These are phyloP conservation scores for Pascua guehoae DNA, from an alignment of 1,284 basidiomycete species.

Conservation along the genomic window DNA sequence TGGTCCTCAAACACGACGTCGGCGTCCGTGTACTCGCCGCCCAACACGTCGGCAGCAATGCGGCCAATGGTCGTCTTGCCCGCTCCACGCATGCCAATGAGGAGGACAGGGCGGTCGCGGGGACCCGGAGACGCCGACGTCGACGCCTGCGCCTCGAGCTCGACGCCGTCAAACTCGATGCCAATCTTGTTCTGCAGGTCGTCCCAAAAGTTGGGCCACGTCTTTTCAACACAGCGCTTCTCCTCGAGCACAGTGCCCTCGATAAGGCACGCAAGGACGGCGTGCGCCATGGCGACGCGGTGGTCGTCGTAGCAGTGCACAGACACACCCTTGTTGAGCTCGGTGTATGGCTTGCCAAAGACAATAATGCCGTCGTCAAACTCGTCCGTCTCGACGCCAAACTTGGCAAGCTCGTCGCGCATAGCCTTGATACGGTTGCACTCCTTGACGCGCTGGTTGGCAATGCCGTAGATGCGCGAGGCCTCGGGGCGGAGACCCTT, in stretches of 20 bases:
- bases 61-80: constrained; percentile 89
- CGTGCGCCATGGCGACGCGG: constrained; percentile 97
- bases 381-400: constrained; percentile 88
- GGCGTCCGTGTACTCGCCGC: constrained; percentile 80
- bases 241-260: constrained; percentile 81
- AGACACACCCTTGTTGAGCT: constrained; percentile 65
- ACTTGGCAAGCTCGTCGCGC: constrained; percentile 94
- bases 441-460: constrained; percentile 98
- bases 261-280: constrained; percentile 74
- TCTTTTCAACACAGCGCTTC: constrained; percentile 98
- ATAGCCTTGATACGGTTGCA: constrained; percentile 96
- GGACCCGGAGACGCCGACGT: constrained; percentile 49
- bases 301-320: constrained; percentile 98
- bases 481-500: constrained; percentile 49
- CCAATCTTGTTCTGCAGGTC: constrained; percentile 93
- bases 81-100: constrained; percentile 95
- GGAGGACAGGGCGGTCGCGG: constrained; percentile 59
- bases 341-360: constrained; percentile 65
- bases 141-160: constrained; percentile 54
- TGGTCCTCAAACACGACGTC: constrained; percentile 73
- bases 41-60: constrained; percentile 69
- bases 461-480: constrained; percentile 89
- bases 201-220: constrained; percentile 99
- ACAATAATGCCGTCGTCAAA: constrained; percentile 91
- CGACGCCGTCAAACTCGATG: constrained; percentile 79